Evolutionary conservation across 352 stramenopile species (phyloP).

Genomic region (Lagenidium giganteum): DNA sequence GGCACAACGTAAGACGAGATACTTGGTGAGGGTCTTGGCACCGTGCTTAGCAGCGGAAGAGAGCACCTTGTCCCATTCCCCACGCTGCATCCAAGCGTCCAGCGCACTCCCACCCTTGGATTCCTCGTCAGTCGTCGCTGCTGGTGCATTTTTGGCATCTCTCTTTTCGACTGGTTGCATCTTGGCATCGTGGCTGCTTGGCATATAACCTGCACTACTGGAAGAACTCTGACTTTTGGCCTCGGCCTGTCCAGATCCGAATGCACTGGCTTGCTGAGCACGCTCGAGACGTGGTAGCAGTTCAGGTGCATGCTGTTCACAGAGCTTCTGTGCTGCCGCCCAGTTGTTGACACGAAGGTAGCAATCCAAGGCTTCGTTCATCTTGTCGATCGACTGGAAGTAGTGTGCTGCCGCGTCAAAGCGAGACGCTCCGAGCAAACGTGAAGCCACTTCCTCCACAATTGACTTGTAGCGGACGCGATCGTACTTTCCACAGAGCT

Average conservation of each 20-base stretch:
- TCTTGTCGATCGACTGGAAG: conserved; percentile 87
- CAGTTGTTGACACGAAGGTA: conserved; percentile 81
- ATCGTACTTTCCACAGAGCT: conserved; percentile 85
- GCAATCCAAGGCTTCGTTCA: conserved; percentile 89
- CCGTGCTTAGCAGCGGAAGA: conserved; percentile 79
- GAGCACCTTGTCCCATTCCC: conserved; percentile 92
- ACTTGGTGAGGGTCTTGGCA: conserved; percentile 75
- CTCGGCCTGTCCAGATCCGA: conserved; percentile 48
- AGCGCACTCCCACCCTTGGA: conserved; percentile 57
- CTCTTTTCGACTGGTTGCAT: conserved; percentile 39
- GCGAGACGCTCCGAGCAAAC: conserved; percentile 74
- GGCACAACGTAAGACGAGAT: conserved; percentile 72
- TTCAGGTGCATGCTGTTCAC: conserved; percentile 74
- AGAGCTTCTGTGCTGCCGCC: conserved; percentile 65
- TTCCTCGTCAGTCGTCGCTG: conserved; percentile 31
- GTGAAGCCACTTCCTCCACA: conserved; percentile 82
- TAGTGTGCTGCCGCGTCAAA: conserved; percentile 87
- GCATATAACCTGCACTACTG: conserved; percentile 36
- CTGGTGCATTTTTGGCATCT: conserved; percentile 35
- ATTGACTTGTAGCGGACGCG: conserved; percentile 85
- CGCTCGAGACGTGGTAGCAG: conserved; percentile 74
- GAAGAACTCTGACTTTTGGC: conserved; percentile 28
- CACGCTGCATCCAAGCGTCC: conserved; percentile 89
- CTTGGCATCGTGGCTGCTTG: conserved; percentile 43
- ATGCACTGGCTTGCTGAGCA: conserved; percentile 77